phyloP scores from a whole-genome alignment of 106 monocot genomes.

The Vanilla planifolia region DNA sequence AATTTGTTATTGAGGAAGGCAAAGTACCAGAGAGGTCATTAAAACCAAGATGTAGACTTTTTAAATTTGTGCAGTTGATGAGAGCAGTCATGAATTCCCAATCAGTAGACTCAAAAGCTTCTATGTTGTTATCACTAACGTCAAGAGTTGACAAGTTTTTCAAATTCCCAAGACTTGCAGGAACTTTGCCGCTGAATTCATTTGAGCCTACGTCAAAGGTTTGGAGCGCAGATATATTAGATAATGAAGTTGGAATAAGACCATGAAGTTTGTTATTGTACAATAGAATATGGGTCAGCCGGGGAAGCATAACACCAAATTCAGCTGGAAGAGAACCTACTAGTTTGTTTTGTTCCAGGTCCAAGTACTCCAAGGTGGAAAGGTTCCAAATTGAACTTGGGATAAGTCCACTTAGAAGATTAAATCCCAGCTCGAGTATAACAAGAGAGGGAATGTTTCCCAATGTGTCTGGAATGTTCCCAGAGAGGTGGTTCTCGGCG shows the following conservation, averaged over 20 bases:
- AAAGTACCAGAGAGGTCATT: not conserved
- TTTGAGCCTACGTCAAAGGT: constrained; percentile 11
- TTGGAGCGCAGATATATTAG: constrained; percentile 9
- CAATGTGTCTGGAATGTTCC: not conserved
- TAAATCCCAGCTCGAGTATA: not conserved
- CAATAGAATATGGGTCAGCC: constrained; percentile 1
- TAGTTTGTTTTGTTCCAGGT: constrained; percentile 16
- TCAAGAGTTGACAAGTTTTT: not conserved
- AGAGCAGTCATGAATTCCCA: not conserved
- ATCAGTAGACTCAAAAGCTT: not conserved
- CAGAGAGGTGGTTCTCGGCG: constrained; percentile 6
- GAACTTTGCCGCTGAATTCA: constrained; percentile 26
- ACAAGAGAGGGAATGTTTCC: not conserved
- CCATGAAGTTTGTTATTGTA: constrained; percentile 22
- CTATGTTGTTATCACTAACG: not conserved
- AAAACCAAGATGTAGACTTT: not conserved
- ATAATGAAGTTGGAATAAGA: constrained; percentile 14
- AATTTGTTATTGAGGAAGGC: not conserved
- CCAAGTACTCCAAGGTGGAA: not conserved
- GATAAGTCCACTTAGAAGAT: constrained; percentile 11
- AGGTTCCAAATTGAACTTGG: constrained; percentile 10
- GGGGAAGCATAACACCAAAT: constrained; percentile 1
- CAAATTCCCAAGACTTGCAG: constrained; percentile 17
- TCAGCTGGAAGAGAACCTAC: constrained; percentile 16
- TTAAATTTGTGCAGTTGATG: not conserved